Percentiles rank a stretch among this genome's conserved stretches.
These are phyloP conservation scores for Selaginella moellendorffii DNA, from an alignment of 75 land plant species.

Conservation along the genomic window DNA sequence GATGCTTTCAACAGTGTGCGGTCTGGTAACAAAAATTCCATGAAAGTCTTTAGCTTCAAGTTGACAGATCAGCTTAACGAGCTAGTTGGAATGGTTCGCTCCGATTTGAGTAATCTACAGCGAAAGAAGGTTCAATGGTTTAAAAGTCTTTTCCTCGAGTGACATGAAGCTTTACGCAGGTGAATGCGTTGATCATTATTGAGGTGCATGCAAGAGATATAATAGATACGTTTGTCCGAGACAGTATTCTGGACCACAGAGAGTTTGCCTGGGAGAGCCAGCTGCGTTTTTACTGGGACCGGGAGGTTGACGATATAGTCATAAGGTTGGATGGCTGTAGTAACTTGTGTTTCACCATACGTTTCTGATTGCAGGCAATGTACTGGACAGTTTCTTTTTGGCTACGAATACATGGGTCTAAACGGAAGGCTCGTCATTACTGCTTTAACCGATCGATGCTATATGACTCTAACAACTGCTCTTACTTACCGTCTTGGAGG, in stretches of 20 bases:
- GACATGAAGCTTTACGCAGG: conserved; percentile 4
- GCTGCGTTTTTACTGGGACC: conserved; percentile 28
- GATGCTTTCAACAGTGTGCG: conserved; percentile 23
- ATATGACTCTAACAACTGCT: conserved; percentile 27
- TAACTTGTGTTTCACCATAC: background rate
- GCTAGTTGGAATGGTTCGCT: conserved; percentile 27
- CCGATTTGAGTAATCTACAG: conserved; percentile 23
- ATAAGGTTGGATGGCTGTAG: background rate
- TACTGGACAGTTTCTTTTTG: conserved; percentile 23
- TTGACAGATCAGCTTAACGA: conserved; percentile 24
- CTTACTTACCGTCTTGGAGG: conserved; percentile 27
- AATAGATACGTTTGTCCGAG: conserved; percentile 28
- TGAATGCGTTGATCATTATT: conserved; percentile 29
- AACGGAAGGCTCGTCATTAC: conserved; percentile 30
- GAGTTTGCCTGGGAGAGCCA: conserved; percentile 36
- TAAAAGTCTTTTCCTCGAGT: background rate
- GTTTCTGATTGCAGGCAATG: conserved; percentile 23
- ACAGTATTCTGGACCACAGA: conserved; percentile 25
- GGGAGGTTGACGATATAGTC: conserved; percentile 14
- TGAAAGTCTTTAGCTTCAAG: conserved; percentile 26
- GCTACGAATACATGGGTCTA: conserved; percentile 31
- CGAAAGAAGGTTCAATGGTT: conserved; percentile 19
- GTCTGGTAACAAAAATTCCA: conserved; percentile 25
- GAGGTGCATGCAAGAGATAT: conserved; percentile 32
- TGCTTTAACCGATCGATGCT: conserved; percentile 26